A percentile compares a stretch with the other conserved stretches of the same genome.
These are phyloP conservation scores for Suillus occidentalis DNA, from an alignment of 768 basidiomycete species.

Conservation along the genomic window DNA sequence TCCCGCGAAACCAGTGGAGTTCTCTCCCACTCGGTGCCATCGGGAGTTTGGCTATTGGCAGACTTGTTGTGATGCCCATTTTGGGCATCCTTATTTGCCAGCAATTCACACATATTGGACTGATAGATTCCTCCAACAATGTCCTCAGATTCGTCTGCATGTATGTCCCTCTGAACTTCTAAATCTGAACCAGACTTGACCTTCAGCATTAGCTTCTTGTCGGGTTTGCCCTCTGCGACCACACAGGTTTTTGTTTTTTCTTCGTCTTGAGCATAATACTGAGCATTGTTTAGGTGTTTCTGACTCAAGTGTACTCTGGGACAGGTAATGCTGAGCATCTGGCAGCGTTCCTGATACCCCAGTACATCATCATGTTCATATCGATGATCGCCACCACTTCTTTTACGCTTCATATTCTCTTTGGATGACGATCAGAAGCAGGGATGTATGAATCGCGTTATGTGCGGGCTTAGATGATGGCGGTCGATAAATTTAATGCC, in stretches of 20 bases:
- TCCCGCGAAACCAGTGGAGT: constrained; percentile 48
- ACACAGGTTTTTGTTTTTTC: constrained; percentile 42
- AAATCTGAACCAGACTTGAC: background rate
- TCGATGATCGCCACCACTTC: constrained; percentile 39
- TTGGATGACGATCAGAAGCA: constrained; percentile 18
- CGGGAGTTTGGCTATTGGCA: constrained; percentile 48
- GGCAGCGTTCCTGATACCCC: constrained; percentile 63
- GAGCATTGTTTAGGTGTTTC: constrained; percentile 43
- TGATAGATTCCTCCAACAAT: constrained; percentile 53
- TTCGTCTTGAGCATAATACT: background rate
- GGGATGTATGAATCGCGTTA: background rate
- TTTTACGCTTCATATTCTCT: constrained; percentile 38
- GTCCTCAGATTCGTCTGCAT: constrained; percentile 69
- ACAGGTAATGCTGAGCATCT: constrained; percentile 64
- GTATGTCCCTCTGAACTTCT: constrained; percentile 38
- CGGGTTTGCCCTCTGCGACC: constrained; percentile 62
- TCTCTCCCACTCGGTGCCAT: constrained; percentile 54
- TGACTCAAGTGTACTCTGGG: constrained; percentile 67
- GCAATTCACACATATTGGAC: constrained; percentile 43
- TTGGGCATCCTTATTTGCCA: constrained; percentile 59
- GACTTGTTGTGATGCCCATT: constrained; percentile 57
- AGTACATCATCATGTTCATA: constrained; percentile 42
- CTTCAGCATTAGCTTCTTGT: constrained; percentile 45
- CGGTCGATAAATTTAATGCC: background rate
- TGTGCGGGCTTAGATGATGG: background rate